A percentile compares a stretch with the other conserved stretches of the same genome.
Conservation (phyloP, 768 basidiomycete genomes). For the Dentipellis fragilis region DNA sequence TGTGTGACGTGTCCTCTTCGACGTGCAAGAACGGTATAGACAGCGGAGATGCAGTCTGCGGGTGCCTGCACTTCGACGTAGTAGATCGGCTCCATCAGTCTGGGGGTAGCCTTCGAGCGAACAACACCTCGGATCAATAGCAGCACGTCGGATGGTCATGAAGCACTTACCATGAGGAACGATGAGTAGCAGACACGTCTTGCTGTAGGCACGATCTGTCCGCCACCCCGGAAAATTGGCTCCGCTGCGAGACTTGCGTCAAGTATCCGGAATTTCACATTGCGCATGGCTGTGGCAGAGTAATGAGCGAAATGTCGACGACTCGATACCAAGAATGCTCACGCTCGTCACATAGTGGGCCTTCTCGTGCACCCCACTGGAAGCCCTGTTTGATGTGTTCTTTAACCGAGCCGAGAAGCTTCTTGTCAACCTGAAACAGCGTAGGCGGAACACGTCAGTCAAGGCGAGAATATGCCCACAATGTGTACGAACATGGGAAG, state of each 20-base stretch:
- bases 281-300: conserved; percentile 72
- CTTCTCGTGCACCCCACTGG: conserved; percentile 98
- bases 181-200: conserved; percentile 98
- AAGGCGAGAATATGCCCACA: not conserved
- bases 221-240: conserved; percentile 95
- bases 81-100: conserved; percentile 95
- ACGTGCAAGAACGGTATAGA: conserved; percentile 97
- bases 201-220: conserved; percentile 98
- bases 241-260: conserved; percentile 90
- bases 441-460: not conserved
- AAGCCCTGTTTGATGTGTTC: conserved; percentile 98
- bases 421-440: conserved; percentile 74
- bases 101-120: conserved; percentile 68
- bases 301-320: not conserved
- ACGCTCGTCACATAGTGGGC: conserved; percentile 98
- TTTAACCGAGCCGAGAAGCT: conserved; percentile 76
- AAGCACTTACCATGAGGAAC: conserved; percentile 80
- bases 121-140: not conserved
- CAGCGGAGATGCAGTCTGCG: conserved; percentile 96
- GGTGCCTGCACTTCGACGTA: conserved; percentile 99
- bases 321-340: conserved; percentile 27
- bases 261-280: conserved; percentile 94
- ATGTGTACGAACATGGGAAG: conserved; percentile 59
- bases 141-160: not conserved
- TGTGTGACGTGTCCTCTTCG: conserved; percentile 99